phyloP scores from a whole-genome alignment of 768 basidiomycete genomes.

The Naganishia onofrii region DNA sequence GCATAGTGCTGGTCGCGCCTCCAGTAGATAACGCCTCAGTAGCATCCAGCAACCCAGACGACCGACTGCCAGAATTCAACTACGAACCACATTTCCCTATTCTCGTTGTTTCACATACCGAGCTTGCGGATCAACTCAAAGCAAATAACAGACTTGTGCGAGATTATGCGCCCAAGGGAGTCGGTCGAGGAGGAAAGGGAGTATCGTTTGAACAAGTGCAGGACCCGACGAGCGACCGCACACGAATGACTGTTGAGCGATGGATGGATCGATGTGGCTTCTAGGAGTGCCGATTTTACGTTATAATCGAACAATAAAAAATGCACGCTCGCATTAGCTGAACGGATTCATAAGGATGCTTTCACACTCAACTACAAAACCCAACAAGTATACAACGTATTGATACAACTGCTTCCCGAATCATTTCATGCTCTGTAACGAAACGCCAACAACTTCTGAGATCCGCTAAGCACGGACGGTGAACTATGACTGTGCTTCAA shows the following conservation, averaged over 20 bases:
- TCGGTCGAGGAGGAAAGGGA: constrained; percentile 54
- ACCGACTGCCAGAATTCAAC: constrained; percentile 55
- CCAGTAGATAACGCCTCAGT: constrained; percentile 54
- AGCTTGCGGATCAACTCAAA: constrained; percentile 52
- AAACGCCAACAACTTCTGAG: constrained; percentile 16
- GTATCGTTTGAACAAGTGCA: constrained; percentile 36
- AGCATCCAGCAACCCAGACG: constrained; percentile 9
- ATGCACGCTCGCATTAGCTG: no score
- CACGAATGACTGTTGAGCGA: constrained; percentile 41
- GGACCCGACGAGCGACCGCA: constrained; percentile 53
- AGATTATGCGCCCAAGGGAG: constrained; percentile 52
- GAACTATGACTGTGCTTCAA: constrained; percentile 15
- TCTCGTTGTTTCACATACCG: constrained; percentile 56
- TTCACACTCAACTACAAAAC: neutral
- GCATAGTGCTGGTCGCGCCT: constrained; percentile 63
- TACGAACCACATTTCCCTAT: constrained; percentile 67
- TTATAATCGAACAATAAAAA: no score
- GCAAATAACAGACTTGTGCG: constrained; percentile 55
- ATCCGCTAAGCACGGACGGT: constrained; percentile 13
- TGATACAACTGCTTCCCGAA: neutral
- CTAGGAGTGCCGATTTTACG: constrained; percentile 20
- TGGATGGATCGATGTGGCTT: constrained; percentile 44
- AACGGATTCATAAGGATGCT: no score
- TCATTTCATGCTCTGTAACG: constrained; percentile 12
- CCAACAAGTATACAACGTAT: neutral